Conservation (phyloP, 768 basidiomycete species). For the Podaxis sp. region DNA sequence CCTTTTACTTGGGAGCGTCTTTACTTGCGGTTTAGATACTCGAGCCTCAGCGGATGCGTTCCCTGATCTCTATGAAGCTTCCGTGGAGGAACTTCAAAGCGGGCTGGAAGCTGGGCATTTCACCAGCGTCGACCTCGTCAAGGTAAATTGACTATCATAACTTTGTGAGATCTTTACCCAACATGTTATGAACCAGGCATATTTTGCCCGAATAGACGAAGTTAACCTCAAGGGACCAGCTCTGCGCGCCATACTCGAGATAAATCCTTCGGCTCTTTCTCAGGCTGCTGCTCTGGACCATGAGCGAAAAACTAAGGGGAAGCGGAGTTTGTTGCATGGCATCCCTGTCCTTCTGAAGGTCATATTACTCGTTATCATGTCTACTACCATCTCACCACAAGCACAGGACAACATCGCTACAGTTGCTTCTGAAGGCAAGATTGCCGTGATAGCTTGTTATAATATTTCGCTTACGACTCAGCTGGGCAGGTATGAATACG, state of each 20-base stretch:
- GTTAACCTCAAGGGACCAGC: constrained; percentile 62
- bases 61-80: constrained; percentile 64
- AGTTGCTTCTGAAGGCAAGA: constrained; percentile 40
- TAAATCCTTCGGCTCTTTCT: constrained; percentile 50
- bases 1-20: background rate
- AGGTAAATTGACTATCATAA: constrained; percentile 32
- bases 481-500: constrained; percentile 41
- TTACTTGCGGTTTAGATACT: background rate
- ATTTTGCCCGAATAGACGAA: constrained; percentile 65
- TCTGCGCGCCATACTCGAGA: constrained; percentile 59
- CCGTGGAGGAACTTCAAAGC: constrained; percentile 51
- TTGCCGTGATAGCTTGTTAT: background rate
- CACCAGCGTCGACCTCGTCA: constrained; percentile 61
- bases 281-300: constrained; percentile 51
- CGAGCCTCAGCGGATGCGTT: constrained; percentile 16
- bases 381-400: background rate
- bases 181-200: constrained; percentile 41
- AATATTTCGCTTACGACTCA: background rate
- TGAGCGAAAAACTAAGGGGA: constrained; percentile 41
- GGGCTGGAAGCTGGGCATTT: constrained; percentile 52
- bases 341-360: constrained; percentile 55
- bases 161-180: background rate
- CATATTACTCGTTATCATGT: background rate
- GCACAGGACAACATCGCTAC: constrained; percentile 49
- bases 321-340: constrained; percentile 51